Conservation (phyloP, 2,329 filamentous ascomycete genomes). For the Penicillium sp. region DNA sequence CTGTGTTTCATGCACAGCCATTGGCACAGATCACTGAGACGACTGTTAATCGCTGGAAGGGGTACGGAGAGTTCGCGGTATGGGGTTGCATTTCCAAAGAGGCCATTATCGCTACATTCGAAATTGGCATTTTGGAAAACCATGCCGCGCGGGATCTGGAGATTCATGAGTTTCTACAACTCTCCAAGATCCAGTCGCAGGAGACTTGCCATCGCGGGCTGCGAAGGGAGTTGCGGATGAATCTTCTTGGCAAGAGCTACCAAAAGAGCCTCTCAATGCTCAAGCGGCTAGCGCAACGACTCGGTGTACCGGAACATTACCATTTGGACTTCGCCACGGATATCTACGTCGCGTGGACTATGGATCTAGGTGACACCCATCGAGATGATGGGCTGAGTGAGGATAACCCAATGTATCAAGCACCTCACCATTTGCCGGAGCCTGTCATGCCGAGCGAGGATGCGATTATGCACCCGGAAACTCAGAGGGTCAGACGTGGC, state of each 20-base stretch:
- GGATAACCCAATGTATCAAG: background rate
- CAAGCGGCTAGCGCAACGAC: background rate
- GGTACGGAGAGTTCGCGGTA: conserved; percentile 40
- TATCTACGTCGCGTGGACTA: conserved; percentile 1
- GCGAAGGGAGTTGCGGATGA: conserved; percentile 13
- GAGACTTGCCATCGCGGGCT: conserved; percentile 13
- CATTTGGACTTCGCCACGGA: background rate
- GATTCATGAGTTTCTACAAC: conserved; percentile 32
- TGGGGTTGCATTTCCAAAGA: conserved; percentile 34
- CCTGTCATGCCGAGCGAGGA: background rate
- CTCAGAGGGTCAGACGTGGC: background rate
- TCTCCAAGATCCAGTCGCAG: conserved; percentile 18
- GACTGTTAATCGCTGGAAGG: conserved; percentile 14
- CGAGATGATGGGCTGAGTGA: background rate
- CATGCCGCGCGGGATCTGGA: conserved; percentile 19
- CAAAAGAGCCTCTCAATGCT: background rate
- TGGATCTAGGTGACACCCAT: background rate
- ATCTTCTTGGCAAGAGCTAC: background rate
- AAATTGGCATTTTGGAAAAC: conserved; percentile 24
- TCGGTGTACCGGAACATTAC: conserved; percentile 2
- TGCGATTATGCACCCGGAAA: background rate
- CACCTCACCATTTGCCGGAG: background rate
- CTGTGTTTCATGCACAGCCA: conserved; percentile 31
- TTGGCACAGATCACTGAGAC: conserved; percentile 23
- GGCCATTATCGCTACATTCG: conserved; percentile 35